Evolutionary conservation across 345 rosid genomes (phyloP), one percentile per base, ranked within the genome.

Genomic region (Murraya koenigii): DNA sequence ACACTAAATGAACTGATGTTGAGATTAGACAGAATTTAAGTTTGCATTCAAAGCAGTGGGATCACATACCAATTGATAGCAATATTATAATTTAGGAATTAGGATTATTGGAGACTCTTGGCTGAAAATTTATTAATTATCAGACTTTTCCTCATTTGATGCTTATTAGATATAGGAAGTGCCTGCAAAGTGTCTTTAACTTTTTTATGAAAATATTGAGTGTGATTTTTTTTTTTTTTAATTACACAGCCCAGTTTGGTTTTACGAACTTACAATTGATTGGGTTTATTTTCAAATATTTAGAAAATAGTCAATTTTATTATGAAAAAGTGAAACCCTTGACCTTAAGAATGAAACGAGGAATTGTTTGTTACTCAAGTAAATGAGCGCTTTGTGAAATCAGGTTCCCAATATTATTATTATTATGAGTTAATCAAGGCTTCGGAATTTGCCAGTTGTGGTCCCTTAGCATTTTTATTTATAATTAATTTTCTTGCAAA

Each of bases 31-130:
- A 30, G 39, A 20, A 65, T 28, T 54, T 58, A 78, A 56, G 20
- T 75, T 78, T 59, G 79, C 80, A 83, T 82, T 83, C 6, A 87
- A 74, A 71, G 80, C 75, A 11, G 86, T 85, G 86, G 85, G 83
- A 69, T 81, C 82, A 49, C 28, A 30, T 9, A 39, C 69, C 60
- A 78, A 77, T 44, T 44, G 25, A 36, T 52, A 5, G 25, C 22
- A 28, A 39, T 20, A 72, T 52, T 5, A 17, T 52, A 52, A 49
- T 32, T 32, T 61, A 44, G 36, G 47, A 76, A 72, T 66, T 60
- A 26, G 47, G 78, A 72, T 66, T 60, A 26, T 59, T 35, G 13
- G 54, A 56, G n/a, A 70, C 4, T 39, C 52, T 8, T 36, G 47
- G 17, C 28, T 55, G 19, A n/a, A 22, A 71, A 33, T 14, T 32